Conservation (phyloP, 352 stramenopile genomes). For the Globisporangium megalacanthum region DNA sequence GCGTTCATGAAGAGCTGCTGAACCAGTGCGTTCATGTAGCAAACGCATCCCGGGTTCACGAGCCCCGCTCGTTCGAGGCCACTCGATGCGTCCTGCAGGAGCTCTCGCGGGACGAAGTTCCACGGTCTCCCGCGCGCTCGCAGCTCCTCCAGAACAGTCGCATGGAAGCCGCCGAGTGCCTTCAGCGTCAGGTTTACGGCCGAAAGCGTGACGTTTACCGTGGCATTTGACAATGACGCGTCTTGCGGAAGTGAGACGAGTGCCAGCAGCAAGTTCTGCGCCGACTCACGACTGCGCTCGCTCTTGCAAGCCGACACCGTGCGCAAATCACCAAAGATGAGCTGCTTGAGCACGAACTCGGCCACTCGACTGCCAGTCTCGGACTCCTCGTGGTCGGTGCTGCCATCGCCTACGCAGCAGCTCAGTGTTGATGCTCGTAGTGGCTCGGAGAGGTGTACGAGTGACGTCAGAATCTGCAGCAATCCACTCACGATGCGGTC, state of each 20-base stretch:
- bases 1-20: constrained; percentile 93
- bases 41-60: constrained; percentile 97
- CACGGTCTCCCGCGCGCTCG: constrained; percentile 42
- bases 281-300: constrained; percentile 5
- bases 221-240: neutral
- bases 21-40: constrained; percentile 99
- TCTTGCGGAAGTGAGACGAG: neutral
- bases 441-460: constrained; percentile 6
- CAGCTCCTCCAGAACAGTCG: constrained; percentile 18
- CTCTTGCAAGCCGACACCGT: constrained; percentile 6
- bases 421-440: constrained; percentile 1
- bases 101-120: constrained; percentile 46
- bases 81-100: constrained; percentile 23
- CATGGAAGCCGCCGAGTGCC: constrained; percentile 18
- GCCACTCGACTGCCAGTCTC: constrained; percentile 1
- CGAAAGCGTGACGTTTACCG: neutral
- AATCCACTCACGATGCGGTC: constrained; percentile 4
- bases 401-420: neutral
- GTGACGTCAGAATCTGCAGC: constrained; percentile 3
- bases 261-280: constrained; percentile 8
- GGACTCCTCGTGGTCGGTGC: neutral
- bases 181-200: neutral
- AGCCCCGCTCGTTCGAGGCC: constrained; percentile 73
- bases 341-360: constrained; percentile 13
- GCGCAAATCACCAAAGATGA: constrained; percentile 9